phyloP scores from a whole-genome alignment of 371 early-diverging fungal species.

The Mucor velutinosus region DNA sequence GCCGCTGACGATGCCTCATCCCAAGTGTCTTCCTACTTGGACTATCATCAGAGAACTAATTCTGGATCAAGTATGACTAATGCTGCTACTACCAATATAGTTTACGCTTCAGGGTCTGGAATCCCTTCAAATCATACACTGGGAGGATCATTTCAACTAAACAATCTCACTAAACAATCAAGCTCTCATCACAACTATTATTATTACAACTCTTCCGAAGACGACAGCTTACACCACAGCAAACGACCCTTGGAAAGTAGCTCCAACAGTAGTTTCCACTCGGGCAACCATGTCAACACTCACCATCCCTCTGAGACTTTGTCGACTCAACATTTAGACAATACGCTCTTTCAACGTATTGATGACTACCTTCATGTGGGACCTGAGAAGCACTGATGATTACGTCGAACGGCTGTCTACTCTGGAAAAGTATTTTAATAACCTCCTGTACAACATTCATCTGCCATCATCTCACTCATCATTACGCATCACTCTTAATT shows the following conservation, averaged over 20 bases:
- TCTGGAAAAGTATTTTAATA: too few relatives aligned
- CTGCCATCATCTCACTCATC: too few relatives aligned
- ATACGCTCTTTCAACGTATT: background rate
- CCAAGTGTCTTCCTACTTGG: background rate
- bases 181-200: background rate
- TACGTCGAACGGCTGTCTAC: background rate
- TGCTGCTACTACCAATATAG: background rate
- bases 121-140: background rate
- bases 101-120: background rate
- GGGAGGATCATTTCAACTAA: background rate
- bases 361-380: constrained; percentile 2
- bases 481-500: too few relatives aligned
- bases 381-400: background rate
- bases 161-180: background rate
- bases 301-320: background rate
- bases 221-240: background rate
- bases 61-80: background rate
- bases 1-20: constrained; percentile 12
- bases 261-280: background rate
- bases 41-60: constrained; percentile 1
- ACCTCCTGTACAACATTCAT: too few relatives aligned
- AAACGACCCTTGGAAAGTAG: background rate
- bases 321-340: background rate
- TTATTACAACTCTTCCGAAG: background rate
- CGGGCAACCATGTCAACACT: background rate